A percentile compares a stretch with the other conserved stretches of the same genome.
Evolutionary conservation across 1,284 basidiomycete genomes (phyloP).

Genomic region (Porogramme epimiltina): DNA sequence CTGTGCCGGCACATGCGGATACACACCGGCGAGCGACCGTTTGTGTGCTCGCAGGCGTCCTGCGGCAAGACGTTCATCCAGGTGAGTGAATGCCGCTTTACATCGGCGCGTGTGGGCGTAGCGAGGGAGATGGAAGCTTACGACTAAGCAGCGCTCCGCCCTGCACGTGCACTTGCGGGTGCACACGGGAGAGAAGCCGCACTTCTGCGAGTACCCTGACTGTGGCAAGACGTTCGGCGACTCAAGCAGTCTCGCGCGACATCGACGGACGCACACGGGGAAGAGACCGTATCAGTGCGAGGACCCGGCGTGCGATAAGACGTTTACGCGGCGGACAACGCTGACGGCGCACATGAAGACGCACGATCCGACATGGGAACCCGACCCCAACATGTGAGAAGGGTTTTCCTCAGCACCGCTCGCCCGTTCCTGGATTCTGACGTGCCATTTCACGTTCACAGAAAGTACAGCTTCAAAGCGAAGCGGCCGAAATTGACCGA

Average conservation of each 20-base stretch:
- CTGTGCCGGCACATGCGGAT: constrained; percentile 81
- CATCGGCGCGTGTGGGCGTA: no score
- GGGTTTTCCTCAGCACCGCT: constrained; percentile 3
- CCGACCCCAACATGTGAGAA: constrained; percentile 76
- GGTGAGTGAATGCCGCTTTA: constrained; percentile 52
- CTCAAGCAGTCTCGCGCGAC: constrained; percentile 85
- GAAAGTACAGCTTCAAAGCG: constrained; percentile 75
- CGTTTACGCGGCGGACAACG: constrained; percentile 81
- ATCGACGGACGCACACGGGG: constrained; percentile 85
- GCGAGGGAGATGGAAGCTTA: no score
- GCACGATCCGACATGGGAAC: constrained; percentile 79
- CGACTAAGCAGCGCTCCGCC: constrained; percentile 66
- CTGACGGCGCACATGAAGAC: constrained; percentile 81
- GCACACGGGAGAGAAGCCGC: constrained; percentile 89
- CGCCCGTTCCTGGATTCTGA: constrained; percentile 9
- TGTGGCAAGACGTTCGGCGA: constrained; percentile 87
- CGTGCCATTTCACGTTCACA: constrained; percentile 31
- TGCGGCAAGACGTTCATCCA: constrained; percentile 88
- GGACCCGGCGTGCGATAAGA: constrained; percentile 79
- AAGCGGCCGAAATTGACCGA: constrained; percentile 61
- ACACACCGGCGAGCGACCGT: constrained; percentile 88
- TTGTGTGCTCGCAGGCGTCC: constrained; percentile 64
- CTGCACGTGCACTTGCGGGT: constrained; percentile 85
- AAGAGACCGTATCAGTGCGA: constrained; percentile 83
- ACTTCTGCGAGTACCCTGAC: constrained; percentile 83